Conservation (phyloP, 352 stramenopile species). For the Phytopythium helicoides region DNA sequence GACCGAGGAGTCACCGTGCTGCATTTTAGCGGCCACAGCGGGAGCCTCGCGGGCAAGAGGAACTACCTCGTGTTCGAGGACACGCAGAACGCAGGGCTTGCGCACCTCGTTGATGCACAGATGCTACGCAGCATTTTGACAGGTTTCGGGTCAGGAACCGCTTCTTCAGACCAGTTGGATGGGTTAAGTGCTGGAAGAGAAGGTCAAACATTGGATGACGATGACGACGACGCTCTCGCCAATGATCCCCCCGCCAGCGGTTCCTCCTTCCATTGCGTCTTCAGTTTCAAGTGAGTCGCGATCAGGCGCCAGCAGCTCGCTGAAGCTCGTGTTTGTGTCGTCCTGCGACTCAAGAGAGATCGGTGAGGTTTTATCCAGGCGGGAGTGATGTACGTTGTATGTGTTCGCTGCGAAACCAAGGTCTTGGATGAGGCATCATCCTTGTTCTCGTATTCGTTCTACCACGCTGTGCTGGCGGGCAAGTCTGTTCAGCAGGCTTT, state of each 20-base stretch:
- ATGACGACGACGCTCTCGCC: constrained; percentile 7
- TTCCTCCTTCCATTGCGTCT: constrained; percentile 2
- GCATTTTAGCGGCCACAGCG: constrained; percentile 79
- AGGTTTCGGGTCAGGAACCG: constrained; percentile 4
- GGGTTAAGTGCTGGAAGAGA: not conserved
- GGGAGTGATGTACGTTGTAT: constrained; percentile 75
- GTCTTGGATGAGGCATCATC: constrained; percentile 71
- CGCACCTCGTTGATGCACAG: constrained; percentile 62
- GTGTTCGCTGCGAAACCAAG: constrained; percentile 61
- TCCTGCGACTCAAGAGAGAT: constrained; percentile 77
- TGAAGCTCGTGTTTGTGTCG: constrained; percentile 83
- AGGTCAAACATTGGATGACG: not conserved
- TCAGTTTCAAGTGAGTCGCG: not conserved
- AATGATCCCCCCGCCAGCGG: constrained; percentile 1
- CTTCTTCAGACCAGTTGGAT: not conserved
- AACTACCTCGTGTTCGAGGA: constrained; percentile 81
- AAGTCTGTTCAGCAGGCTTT: constrained; percentile 79
- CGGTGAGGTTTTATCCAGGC: constrained; percentile 76
- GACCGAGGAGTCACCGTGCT: constrained; percentile 72
- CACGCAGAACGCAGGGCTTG: constrained; percentile 57
- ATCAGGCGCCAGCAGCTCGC: constrained; percentile 24
- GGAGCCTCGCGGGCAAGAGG: constrained; percentile 54
- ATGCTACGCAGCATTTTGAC: constrained; percentile 61
- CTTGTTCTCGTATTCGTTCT: constrained; percentile 80
- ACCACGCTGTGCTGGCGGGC: constrained; percentile 64